phyloP scores from a whole-genome alignment of 2,329 filamentous ascomycete species.

The Aspergillus calidoustus region DNA sequence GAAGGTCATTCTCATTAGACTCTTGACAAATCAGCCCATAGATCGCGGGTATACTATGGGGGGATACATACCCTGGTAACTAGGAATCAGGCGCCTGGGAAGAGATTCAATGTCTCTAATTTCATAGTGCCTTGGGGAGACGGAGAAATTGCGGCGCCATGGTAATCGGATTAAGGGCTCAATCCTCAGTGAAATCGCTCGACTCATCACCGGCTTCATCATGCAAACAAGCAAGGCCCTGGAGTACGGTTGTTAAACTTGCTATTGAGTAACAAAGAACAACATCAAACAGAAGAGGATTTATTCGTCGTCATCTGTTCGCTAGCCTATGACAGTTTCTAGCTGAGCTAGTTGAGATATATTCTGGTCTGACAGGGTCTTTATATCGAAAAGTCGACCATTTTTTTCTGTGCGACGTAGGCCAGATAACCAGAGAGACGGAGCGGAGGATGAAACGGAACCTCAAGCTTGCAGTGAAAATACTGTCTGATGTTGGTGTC shows the following conservation, averaged over 20 bases:
- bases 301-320: conserved; percentile 2
- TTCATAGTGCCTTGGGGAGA: conserved; percentile 44
- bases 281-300: neutral
- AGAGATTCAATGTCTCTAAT: conserved; percentile 52
- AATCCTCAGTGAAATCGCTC: conserved; percentile 18
- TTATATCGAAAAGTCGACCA: neutral
- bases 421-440: neutral
- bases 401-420: neutral
- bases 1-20: conserved; percentile 62
- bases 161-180: conserved; percentile 15
- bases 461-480: neutral
- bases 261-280: neutral
- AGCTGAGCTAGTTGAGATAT: neutral
- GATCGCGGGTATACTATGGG: neutral
- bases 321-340: conserved; percentile 9
- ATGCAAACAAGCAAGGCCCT: neutral
- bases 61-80: conserved; percentile 62
- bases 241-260: neutral
- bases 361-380: neutral
- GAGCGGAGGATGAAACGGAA: neutral
- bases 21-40: conserved; percentile 45
- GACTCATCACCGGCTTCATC: conserved; percentile 29
- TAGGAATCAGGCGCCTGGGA: conserved; percentile 61
- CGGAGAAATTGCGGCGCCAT: conserved; percentile 46
- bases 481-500: neutral